A percentile compares a stretch with the other conserved stretches of the same genome.
phyloP scores from a whole-genome alignment of 345 rosid genomes.

The Rhodamnia rubescens region DNA sequence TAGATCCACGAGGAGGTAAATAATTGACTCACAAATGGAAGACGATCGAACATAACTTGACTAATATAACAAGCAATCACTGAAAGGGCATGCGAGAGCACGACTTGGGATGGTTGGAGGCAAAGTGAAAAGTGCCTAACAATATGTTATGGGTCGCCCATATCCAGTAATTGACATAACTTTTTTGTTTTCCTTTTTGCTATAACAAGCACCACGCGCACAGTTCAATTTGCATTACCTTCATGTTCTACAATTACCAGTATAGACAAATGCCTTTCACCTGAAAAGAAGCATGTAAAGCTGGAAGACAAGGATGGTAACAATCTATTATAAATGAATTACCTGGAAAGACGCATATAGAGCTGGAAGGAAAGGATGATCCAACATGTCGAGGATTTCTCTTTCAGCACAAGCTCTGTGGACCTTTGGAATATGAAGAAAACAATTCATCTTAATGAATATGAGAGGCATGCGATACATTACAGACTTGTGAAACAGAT shows the following conservation, averaged over 20 bases:
- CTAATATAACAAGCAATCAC: neutral
- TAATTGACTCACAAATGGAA: neutral
- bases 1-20: neutral
- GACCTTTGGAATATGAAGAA: slow-evolving; percentile 35
- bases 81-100: neutral
- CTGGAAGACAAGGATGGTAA: slow-evolving; percentile 38
- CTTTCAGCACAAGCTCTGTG: slow-evolving; percentile 98
- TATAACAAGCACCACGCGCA: neutral
- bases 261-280: slow-evolving; percentile 12
- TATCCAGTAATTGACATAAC: neutral
- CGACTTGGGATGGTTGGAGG: neutral
- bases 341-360: slow-evolving; percentile 99
- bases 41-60: neutral
- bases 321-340: neutral
- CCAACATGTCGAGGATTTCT: slow-evolving; percentile 86
- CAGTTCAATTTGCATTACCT: neutral
- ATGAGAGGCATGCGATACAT: neutral
- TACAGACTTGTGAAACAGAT: neutral
- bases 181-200: neutral
- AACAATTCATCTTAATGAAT: neutral
- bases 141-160: neutral
- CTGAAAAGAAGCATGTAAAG: slow-evolving; percentile 96
- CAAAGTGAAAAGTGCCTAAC: neutral
- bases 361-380: slow-evolving; percentile 98
- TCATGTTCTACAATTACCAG: neutral